Evolutionary conservation across 169 alveolate genomes (phyloP).

Genomic region (Cryptosporidium sp.): DNA sequence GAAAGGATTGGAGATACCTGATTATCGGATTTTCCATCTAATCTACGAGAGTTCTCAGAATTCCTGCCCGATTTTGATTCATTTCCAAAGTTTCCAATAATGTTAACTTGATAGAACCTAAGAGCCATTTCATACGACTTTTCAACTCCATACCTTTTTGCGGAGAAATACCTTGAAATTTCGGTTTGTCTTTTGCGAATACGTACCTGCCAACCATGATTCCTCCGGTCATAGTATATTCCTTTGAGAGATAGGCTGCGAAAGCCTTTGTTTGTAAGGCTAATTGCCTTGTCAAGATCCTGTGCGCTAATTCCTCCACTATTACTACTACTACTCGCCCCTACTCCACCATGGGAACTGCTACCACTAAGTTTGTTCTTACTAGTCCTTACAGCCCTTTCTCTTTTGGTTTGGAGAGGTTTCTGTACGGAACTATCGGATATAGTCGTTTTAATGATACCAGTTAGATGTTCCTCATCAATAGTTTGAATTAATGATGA

Average conservation of each 20-base stretch:
- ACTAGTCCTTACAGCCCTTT: neutral
- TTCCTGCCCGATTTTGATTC: slow-evolving; percentile 3
- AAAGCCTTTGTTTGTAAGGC: slow-evolving; percentile 1
- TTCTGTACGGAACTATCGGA: neutral
- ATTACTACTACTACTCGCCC: neutral
- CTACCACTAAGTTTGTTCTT: neutral
- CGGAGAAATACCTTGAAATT: slow-evolving; percentile 63
- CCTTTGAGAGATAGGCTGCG: slow-evolving; percentile 52
- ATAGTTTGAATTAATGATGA: neutral
- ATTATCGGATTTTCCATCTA: neutral
- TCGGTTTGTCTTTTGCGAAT: slow-evolving; percentile 70
- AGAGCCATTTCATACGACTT: slow-evolving; percentile 73
- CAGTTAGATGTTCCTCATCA: neutral
- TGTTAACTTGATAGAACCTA: slow-evolving; percentile 53
- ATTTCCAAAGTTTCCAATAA: slow-evolving; percentile 23
- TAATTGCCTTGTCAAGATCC: slow-evolving; percentile 13
- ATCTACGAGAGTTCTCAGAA: neutral
- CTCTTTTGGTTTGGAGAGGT: slow-evolving; percentile 12
- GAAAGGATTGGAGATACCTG: neutral
- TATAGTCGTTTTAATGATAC: neutral
- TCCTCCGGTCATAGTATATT: slow-evolving; percentile 64
- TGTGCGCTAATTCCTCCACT: slow-evolving; percentile 1
- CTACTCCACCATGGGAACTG: neutral
- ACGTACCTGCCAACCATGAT: slow-evolving; percentile 76
- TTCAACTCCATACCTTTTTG: slow-evolving; percentile 75